Percentiles rank a stretch among this genome's conserved stretches.
Conservation (phyloP, 768 basidiomycete genomes). For the Leccinum pellstonianum region DNA sequence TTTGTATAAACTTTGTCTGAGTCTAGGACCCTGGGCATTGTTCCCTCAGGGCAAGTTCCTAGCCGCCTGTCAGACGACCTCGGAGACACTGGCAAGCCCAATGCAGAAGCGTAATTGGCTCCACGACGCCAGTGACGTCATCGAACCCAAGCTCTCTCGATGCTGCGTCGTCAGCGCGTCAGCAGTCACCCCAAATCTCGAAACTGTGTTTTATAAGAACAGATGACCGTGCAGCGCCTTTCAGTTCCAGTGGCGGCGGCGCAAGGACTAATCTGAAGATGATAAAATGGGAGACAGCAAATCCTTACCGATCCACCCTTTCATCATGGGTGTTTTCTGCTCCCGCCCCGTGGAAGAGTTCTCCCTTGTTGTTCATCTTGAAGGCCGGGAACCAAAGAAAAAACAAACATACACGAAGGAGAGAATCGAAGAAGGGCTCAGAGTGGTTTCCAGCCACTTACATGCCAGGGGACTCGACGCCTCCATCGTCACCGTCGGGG, state of each 20-base stretch:
- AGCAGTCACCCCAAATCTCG: not conserved
- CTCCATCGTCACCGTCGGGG: slow-evolving; percentile 8
- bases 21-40: too few relatives aligned
- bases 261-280: not conserved
- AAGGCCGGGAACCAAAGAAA: not conserved
- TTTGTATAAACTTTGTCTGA: too few relatives aligned
- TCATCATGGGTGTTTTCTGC: slow-evolving; percentile 2
- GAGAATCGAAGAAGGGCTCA: slow-evolving; percentile 4
- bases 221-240: not conserved
- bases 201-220: not conserved
- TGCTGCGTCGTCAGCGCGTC: not conserved
- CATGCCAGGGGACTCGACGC: not conserved
- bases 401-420: slow-evolving; percentile 6
- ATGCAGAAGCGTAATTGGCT: not conserved
- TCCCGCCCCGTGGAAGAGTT: not conserved
- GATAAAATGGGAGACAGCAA: not conserved
- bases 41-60: too few relatives aligned
- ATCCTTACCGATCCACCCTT: not conserved
- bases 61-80: too few relatives aligned
- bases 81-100: not conserved
- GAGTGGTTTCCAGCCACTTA: slow-evolving; percentile 1
- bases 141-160: not conserved
- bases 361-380: not conserved
- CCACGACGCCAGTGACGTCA: not conserved
- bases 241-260: not conserved